Evolutionary conservation across 2,329 filamentous ascomycete species (phyloP).

Genomic region (Verruconis gallopava): DNA sequence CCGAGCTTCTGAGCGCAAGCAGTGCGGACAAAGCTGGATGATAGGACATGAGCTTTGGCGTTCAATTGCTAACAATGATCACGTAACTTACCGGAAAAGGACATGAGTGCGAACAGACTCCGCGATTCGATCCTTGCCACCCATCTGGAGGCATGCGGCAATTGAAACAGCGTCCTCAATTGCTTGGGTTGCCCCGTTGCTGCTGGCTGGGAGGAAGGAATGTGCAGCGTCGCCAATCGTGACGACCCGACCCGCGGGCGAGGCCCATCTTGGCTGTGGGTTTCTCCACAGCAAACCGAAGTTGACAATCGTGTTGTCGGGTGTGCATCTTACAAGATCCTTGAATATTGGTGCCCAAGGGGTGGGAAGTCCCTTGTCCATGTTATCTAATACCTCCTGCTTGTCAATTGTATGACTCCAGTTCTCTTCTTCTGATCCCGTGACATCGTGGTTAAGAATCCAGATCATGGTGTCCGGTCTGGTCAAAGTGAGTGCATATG

Average conservation of each 20-base stretch:
- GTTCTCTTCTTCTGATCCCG: slow-evolving; percentile 30
- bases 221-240: slow-evolving; percentile 34
- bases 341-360: slow-evolving; percentile 22
- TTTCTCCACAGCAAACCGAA: slow-evolving; percentile 37
- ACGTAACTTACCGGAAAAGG: slow-evolving; percentile 24
- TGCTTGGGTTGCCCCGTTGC: slow-evolving; percentile 35
- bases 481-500: slow-evolving; percentile 33
- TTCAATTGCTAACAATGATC: too few species aligned
- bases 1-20: slow-evolving; percentile 33
- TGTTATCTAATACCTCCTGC: slow-evolving; percentile 31
- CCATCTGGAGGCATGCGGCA: slow-evolving; percentile 33
- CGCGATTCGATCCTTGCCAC: slow-evolving; percentile 26
- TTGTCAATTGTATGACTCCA: slow-evolving; percentile 36
- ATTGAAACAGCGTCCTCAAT: slow-evolving; percentile 35
- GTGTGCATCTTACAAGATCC: slow-evolving; percentile 30
- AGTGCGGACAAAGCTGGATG: slow-evolving; percentile 32
- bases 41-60: slow-evolving; percentile 10
- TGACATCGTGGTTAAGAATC: slow-evolving; percentile 38
- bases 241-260: slow-evolving; percentile 28
- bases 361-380: slow-evolving; percentile 23
- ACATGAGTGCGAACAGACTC: slow-evolving; percentile 28
- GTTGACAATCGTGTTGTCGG: slow-evolving; percentile 35
- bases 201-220: slow-evolving; percentile 32
- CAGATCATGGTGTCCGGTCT: slow-evolving; percentile 36
- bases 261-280: slow-evolving; percentile 32